A percentile compares a stretch with the other conserved stretches of the same genome.
These are phyloP conservation scores for Xylaria intraflava DNA, from an alignment of 495 filamentous ascomycete species.

Conservation along the genomic window DNA sequence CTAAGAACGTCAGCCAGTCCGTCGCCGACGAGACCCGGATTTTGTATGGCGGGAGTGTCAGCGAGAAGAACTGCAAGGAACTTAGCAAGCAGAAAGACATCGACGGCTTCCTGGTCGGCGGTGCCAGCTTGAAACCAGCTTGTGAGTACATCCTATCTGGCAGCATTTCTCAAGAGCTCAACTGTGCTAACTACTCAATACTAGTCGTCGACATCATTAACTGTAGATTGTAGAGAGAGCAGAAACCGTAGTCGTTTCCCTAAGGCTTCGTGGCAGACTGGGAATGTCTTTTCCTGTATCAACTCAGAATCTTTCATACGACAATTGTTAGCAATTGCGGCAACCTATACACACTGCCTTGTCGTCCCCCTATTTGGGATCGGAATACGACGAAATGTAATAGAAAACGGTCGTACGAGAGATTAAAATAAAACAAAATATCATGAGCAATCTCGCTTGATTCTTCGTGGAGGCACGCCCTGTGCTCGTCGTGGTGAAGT, in stretches of 20 bases:
- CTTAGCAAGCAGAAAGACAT: constrained; percentile 87
- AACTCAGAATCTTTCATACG: background rate
- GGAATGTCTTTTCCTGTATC: background rate
- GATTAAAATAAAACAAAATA: background rate
- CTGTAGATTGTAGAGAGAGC: constrained; percentile 36
- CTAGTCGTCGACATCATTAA: constrained; percentile 58
- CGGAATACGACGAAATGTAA: background rate
- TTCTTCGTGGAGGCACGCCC: background rate
- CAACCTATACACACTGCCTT: background rate
- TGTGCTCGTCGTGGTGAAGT: constrained; percentile 1
- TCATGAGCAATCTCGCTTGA: background rate
- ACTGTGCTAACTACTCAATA: constrained; percentile 19
- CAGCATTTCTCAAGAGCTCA: background rate
- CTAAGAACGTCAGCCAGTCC: constrained; percentile 59
- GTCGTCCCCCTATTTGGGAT: background rate
- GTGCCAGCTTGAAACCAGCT: constrained; percentile 96
- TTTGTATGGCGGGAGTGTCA: constrained; percentile 94
- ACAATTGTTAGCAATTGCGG: background rate
- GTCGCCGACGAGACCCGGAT: constrained; percentile 76
- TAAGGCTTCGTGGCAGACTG: background rate
- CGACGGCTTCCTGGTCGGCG: constrained; percentile 96
- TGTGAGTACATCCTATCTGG: constrained; percentile 53
- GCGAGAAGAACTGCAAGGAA: constrained; percentile 95
- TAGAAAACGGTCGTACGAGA: background rate
- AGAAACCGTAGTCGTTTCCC: background rate